Evolutionary conservation across 495 filamentous ascomycete species (phyloP), one percentile per base, ranked within the genome.

Genomic region (Neurospora sp.): DNA sequence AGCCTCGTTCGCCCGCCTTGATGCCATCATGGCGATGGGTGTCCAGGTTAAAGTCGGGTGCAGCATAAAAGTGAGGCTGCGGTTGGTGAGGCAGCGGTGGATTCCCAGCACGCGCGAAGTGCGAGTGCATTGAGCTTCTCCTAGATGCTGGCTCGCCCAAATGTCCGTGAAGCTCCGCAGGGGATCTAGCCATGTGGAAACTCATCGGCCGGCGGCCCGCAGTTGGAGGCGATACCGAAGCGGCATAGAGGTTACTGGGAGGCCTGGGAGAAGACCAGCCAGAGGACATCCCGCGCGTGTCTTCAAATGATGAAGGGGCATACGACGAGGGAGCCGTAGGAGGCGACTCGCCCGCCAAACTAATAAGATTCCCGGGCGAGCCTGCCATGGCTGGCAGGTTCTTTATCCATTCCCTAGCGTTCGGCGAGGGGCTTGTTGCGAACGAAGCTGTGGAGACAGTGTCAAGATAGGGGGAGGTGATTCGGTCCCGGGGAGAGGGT

Each of bases 11-110:
- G 4, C 89, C 90, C 6, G 92, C 88, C 71, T 85, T 82, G 69
- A 87, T 81, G 20, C 87, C 84, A 18, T 82, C 74, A 72, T 80
- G 82, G 14, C 77, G 82, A 80, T 89, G 83, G 80, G 90, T 84
- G 76, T 91, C 86, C 76, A 92, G 85, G 77, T 94, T 87, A 76
- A 94, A 87, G 75, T 92, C 89, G 73, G 89, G 86, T 70, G 89
- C 90, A 39, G 88, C 89, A 76, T 86, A 88, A 75, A 88, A 88
- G 75, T 94, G 91, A 10, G 93, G 84, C 81, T 96, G 94, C 0
- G 91, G 90, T 71, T 93, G 88, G 82, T 96, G 93, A 8, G 93
- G 93, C 23, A 91, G 88, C 40, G 93, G 92, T n/a, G 90, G 90
- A 71, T 90, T 86, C 20, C 83, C 82, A 18, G 78, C 80, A 14